These are phyloP conservation scores for Periconia sp. DNA, from an alignment of 2,329 filamentous ascomycete genomes.

Conservation along the genomic window DNA sequence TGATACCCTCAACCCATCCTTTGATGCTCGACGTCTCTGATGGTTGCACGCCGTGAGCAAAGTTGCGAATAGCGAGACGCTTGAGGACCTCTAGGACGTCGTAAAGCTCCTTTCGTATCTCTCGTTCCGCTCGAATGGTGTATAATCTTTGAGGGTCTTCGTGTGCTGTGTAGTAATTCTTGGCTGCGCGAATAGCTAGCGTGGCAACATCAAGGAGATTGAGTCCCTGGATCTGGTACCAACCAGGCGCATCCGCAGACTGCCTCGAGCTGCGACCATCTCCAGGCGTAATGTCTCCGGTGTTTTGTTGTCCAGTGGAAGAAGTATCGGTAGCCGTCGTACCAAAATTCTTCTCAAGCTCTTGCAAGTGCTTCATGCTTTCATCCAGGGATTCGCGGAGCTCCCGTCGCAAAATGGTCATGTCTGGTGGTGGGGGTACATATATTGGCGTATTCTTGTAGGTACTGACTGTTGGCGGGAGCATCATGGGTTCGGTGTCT, in stretches of 20 bases:
- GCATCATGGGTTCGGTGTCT: conserved; percentile 73
- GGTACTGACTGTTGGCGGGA: conserved; percentile 96
- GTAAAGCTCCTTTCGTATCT: conserved; percentile 81
- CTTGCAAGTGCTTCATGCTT: conserved; percentile 67
- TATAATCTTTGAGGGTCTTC: conserved; percentile 83
- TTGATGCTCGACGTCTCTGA: conserved; percentile 77
- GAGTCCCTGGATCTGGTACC: conserved; percentile 87
- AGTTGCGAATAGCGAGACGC: conserved; percentile 85
- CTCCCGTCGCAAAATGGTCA: conserved; percentile 73
- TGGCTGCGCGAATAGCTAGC: conserved; percentile 90
- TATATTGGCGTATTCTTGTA: conserved; percentile 85
- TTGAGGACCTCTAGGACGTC: conserved; percentile 88
- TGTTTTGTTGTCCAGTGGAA: conserved; percentile 5
- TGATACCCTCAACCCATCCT: conserved; percentile 78
- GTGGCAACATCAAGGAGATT: conserved; percentile 92
- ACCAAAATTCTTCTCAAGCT: conserved; percentile 51
- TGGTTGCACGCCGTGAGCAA: conserved; percentile 76
- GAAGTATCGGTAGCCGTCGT: not conserved
- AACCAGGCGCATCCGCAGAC: conserved; percentile 58
- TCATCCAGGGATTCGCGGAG: conserved; percentile 69
- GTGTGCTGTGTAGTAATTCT: conserved; percentile 94
- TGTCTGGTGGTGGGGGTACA: conserved; percentile 80
- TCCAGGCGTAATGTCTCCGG: conserved; percentile 4
- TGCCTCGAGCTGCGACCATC: conserved; percentile 12
- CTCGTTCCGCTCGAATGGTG: conserved; percentile 82